Conservation (phyloP, 164 flowering plant species). For the Aristolochia contorta region DNA sequence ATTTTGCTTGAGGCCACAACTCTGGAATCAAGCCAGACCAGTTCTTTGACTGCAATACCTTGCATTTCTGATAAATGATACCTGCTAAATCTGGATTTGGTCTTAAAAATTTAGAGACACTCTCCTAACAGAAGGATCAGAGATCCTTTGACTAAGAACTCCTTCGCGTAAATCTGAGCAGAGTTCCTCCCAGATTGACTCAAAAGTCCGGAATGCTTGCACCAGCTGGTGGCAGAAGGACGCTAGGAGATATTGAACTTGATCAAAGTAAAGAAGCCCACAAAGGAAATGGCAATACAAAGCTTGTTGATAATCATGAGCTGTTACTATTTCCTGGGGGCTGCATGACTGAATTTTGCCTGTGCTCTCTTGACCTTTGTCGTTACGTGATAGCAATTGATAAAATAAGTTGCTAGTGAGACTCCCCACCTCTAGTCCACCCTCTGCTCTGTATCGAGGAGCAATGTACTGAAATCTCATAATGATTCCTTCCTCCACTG, state of each 20-base stretch:
- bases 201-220: conserved; percentile 67
- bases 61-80: conserved; percentile 36
- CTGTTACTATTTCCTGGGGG: conserved; percentile 89
- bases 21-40: conserved; percentile 85
- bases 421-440: too few species aligned
- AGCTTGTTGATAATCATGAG: conserved; percentile 69
- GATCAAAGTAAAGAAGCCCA: conserved; percentile 61
- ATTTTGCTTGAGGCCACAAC: conserved; percentile 80
- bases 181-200: conserved; percentile 75
- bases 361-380: too few species aligned
- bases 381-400: too few species aligned
- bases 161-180: conserved; percentile 56
- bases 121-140: conserved; percentile 51
- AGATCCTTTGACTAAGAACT: conserved; percentile 35
- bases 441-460: too few species aligned
- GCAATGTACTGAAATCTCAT: too few species aligned
- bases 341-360: conserved; percentile 36
- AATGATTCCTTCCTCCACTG: too few species aligned
- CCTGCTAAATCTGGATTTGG: conserved; percentile 74
- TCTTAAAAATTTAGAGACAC: conserved; percentile 55
- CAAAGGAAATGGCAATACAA: conserved; percentile 83
- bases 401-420: too few species aligned
- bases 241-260: conserved; percentile 57
- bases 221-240: conserved; percentile 82
- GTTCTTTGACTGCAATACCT: conserved; percentile 33